Percentiles rank a stretch among this genome's conserved stretches.
These are phyloP conservation scores for Leucogyrophana mollusca DNA, from an alignment of 768 basidiomycete species.

Conservation along the genomic window DNA sequence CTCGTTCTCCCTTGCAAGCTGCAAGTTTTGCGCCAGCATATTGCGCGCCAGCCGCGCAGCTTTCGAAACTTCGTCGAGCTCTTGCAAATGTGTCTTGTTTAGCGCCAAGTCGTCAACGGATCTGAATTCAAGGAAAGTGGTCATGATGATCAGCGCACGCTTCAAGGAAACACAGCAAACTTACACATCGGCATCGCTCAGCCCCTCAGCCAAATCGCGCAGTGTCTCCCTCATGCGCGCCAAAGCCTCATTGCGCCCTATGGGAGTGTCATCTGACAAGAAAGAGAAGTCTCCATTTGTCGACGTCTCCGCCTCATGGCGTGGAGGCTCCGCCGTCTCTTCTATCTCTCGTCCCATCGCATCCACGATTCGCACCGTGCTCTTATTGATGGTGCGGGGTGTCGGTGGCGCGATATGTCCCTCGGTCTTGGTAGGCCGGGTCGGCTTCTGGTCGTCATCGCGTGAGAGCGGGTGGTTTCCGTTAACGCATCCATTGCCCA, in stretches of 20 bases:
- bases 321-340: constrained; percentile 17
- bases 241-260: constrained; percentile 50
- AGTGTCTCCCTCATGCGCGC: constrained; percentile 58
- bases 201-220: constrained; percentile 50
- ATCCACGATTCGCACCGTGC: constrained; percentile 60
- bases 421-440: constrained; percentile 1
- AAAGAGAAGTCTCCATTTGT: constrained; percentile 19
- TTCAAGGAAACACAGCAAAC: too few species aligned
- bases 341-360: constrained; percentile 66
- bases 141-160: constrained; percentile 6
- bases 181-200: constrained; percentile 61
- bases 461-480: constrained; percentile 13
- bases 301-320: constrained; percentile 12
- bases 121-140: constrained; percentile 25
- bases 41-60: constrained; percentile 50
- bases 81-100: constrained; percentile 45
- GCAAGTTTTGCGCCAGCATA: constrained; percentile 41
- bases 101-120: constrained; percentile 33
- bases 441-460: constrained; percentile 19
- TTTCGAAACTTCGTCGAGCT: constrained; percentile 53
- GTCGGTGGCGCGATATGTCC: constrained; percentile 7
- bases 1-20: constrained; percentile 37
- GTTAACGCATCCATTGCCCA: neutral
- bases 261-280: constrained; percentile 17
- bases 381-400: constrained; percentile 31